A percentile compares a stretch with the other conserved stretches of the same genome.
These are phyloP conservation scores for Elymus sibiricus DNA, from an alignment of 176 grass and related monocot species.

Conservation along the genomic window DNA sequence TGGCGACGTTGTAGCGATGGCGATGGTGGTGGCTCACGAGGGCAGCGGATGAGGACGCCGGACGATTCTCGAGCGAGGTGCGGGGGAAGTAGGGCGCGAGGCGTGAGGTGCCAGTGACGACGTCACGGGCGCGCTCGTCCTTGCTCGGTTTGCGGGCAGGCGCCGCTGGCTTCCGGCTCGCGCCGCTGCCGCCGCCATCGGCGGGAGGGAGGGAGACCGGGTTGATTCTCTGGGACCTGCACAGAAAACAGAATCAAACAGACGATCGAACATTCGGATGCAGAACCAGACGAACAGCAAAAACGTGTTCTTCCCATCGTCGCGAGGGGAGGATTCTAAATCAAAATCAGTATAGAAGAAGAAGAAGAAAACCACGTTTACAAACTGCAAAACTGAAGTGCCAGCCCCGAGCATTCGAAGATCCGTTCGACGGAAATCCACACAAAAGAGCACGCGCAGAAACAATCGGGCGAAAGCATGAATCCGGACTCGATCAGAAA, in stretches of 20 bases:
- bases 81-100: conserved; percentile 23
- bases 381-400: not conserved
- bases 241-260: conserved; percentile 8
- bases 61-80: conserved; percentile 22
- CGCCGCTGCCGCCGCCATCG: conserved; percentile 14
- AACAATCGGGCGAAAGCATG: not conserved
- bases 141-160: conserved; percentile 24
- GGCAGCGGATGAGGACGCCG: conserved; percentile 9
- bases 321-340: not conserved
- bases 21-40: not conserved
- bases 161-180: conserved; percentile 13
- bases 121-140: conserved; percentile 20
- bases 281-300: not conserved
- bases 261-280: not conserved
- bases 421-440: not conserved
- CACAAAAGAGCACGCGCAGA: not conserved
- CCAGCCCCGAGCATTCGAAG: not conserved
- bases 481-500: not conserved
- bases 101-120: not conserved
- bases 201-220: conserved; percentile 49
- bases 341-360: not conserved
- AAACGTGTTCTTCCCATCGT: not conserved
- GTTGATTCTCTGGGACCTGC: conserved; percentile 63
- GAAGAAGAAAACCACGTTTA: not conserved
- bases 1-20: not conserved